A percentile compares a stretch with the other conserved stretches of the same genome.
Evolutionary conservation across 768 basidiomycete species (phyloP).

Genomic region (Boletus sensibilis): DNA sequence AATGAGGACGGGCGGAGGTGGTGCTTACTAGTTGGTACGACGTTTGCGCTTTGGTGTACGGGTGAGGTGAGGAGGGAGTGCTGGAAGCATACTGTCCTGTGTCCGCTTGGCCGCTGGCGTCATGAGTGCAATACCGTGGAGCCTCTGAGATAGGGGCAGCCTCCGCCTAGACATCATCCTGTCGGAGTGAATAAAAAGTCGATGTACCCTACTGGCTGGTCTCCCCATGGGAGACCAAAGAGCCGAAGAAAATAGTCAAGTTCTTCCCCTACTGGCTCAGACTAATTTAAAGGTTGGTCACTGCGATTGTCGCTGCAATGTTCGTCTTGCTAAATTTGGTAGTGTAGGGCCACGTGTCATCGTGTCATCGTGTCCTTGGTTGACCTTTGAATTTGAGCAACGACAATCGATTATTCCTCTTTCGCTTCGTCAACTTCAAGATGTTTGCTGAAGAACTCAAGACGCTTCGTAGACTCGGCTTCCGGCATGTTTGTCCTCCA

Average conservation of each 20-base stretch:
- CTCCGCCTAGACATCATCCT: background rate
- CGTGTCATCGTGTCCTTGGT: background rate
- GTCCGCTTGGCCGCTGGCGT: background rate
- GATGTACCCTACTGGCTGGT: background rate
- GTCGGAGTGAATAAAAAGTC: background rate
- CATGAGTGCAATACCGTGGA: background rate
- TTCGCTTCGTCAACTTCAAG: background rate
- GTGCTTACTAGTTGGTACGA: background rate
- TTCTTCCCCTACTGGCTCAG: background rate
- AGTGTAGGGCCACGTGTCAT: conserved; percentile 6
- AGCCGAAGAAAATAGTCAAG: background rate
- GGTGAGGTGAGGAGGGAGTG: conserved; percentile 15
- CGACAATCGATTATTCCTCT: background rate
- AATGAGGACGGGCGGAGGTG: too few relatives aligned
- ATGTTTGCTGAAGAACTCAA: conserved; percentile 82
- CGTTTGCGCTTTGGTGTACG: conserved; percentile 6
- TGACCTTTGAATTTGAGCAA: background rate
- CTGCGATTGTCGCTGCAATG: conserved; percentile 1
- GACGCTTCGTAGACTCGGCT: conserved; percentile 66
- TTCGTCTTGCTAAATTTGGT: conserved; percentile 7
- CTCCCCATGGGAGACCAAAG: background rate
- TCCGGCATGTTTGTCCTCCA: conserved; percentile 58
- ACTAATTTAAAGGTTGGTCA: background rate
- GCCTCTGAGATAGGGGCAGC: conserved; percentile 1
- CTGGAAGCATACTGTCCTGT: conserved; percentile 5